phyloP scores from a whole-genome alignment of 2,329 filamentous ascomycete genomes.

The Cadophora malorum region DNA sequence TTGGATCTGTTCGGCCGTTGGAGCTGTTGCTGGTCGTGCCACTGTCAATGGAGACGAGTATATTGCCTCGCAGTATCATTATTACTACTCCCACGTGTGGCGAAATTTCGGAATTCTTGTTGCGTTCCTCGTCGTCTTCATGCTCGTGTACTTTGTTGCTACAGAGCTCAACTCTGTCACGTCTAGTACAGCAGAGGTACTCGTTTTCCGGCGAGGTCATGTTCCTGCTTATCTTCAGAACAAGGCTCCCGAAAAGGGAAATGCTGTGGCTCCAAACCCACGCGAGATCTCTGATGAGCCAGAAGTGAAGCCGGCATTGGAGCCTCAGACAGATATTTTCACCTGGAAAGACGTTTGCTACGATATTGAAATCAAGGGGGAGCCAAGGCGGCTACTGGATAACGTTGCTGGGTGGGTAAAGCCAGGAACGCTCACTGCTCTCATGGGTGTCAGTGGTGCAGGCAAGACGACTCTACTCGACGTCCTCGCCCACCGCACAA shows the following conservation, averaged over 20 bases:
- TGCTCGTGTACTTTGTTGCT: conserved; percentile 64
- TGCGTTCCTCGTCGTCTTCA: conserved; percentile 68
- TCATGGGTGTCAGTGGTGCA: conserved; percentile 77
- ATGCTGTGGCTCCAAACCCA: conserved; percentile 5
- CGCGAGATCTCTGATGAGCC: conserved; percentile 26
- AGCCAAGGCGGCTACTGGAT: conserved; percentile 69
- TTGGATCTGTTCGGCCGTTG: conserved; percentile 62
- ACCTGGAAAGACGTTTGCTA: conserved; percentile 63
- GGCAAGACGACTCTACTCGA: conserved; percentile 88
- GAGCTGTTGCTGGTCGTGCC: conserved; percentile 58
- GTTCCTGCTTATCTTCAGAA: conserved; percentile 47
- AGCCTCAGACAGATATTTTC: conserved; percentile 43
- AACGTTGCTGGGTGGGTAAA: conserved; percentile 77
- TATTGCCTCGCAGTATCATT: conserved; percentile 60
- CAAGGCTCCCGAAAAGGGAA: not conserved
- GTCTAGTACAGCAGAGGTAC: conserved; percentile 77
- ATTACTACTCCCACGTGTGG: conserved; percentile 53
- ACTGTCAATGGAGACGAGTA: conserved; percentile 66
- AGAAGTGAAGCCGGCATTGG: conserved; percentile 31
- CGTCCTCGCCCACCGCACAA: conserved; percentile 79
- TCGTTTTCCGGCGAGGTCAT: conserved; percentile 73
- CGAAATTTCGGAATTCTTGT: conserved; percentile 72
- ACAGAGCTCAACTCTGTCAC: conserved; percentile 69
- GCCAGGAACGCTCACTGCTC: conserved; percentile 71
- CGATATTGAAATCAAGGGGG: conserved; percentile 73